Percentiles rank a stretch among this genome's conserved stretches.
Conservation (phyloP, 2,329 filamentous ascomycete species). For the Paecilomyces niveus region DNA sequence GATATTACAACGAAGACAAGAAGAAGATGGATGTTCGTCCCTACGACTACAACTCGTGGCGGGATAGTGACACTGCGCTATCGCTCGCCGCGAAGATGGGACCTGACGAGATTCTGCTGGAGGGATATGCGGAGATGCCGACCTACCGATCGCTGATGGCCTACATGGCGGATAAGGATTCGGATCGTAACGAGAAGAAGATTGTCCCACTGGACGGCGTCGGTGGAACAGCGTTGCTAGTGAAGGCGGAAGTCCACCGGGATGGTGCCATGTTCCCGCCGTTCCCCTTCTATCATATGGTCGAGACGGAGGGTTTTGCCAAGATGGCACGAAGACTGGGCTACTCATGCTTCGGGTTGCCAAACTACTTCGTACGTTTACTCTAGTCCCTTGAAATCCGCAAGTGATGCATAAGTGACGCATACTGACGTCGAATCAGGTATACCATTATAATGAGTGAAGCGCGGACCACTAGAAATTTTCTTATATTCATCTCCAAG, state of each 20-base stretch:
- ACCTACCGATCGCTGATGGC: slow-evolving; percentile 92
- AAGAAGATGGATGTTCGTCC: slow-evolving; percentile 68
- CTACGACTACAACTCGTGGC: slow-evolving; percentile 98
- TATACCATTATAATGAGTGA: slow-evolving; percentile 87
- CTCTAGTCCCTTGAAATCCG: neutral
- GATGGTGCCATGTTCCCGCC: slow-evolving; percentile 98
- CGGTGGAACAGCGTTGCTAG: slow-evolving; percentile 82
- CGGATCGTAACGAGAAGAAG: slow-evolving; percentile 54
- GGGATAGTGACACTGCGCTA: slow-evolving; percentile 75
- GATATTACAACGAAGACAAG: slow-evolving; percentile 66
- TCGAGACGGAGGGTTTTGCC: slow-evolving; percentile 96
- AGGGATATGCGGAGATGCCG: slow-evolving; percentile 88
- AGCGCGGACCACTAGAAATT: neutral
- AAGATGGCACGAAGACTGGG: slow-evolving; percentile 91
- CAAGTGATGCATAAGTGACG: slow-evolving; percentile 2
- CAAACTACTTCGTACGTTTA: slow-evolving; percentile 82
- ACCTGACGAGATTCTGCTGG: slow-evolving; percentile 83
- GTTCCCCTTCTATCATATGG: slow-evolving; percentile 92
- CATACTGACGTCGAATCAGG: slow-evolving; percentile 41
- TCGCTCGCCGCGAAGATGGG: slow-evolving; percentile 73
- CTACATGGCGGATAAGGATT: slow-evolving; percentile 57
- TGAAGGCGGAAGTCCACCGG: slow-evolving; percentile 93
- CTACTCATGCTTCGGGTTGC: slow-evolving; percentile 79
- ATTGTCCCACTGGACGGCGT: slow-evolving; percentile 83
- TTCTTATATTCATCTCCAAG: neutral